Evolutionary conservation across 768 basidiomycete species (phyloP).

Genomic region (Coprinellus micaceus): DNA sequence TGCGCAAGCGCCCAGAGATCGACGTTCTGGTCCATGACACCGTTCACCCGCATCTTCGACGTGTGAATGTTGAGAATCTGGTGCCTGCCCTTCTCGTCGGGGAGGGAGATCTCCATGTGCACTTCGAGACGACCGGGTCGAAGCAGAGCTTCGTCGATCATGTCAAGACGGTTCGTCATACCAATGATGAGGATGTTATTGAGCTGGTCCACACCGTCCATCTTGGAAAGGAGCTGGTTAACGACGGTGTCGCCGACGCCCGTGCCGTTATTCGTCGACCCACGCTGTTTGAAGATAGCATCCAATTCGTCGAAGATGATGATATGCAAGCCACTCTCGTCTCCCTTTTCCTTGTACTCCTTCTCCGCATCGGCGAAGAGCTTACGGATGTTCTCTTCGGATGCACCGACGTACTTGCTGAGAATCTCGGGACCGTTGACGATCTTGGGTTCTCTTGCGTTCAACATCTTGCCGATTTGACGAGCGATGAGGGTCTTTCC

Average conservation of each 20-base stretch:
- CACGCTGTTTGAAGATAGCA: conserved; percentile 98
- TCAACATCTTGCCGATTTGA: conserved; percentile 99
- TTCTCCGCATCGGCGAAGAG: conserved; percentile 98
- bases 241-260: conserved; percentile 99
- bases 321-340: conserved; percentile 96
- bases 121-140: conserved; percentile 98
- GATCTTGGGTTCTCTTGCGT: conserved; percentile 95
- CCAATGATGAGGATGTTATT: conserved; percentile 99
- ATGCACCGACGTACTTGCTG: conserved; percentile 95
- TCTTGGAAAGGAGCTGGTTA: conserved; percentile 98
- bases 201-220: conserved; percentile 98
- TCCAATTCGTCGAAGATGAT: conserved; percentile 99
- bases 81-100: conserved; percentile 85
- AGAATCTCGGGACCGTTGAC: conserved; percentile 98
- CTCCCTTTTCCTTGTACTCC: conserved; percentile 98
- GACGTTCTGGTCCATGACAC: conserved; percentile 85
- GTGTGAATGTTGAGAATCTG: conserved; percentile 98
- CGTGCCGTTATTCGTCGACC: conserved; percentile 84
- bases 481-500: conserved; percentile 98
- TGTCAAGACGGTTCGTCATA: conserved; percentile 97
- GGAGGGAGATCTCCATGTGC: conserved; percentile 98
- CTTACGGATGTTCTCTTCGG: conserved; percentile 97
- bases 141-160: conserved; percentile 97
- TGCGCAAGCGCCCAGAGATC: conserved; percentile 77
- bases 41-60: conserved; percentile 86